Evolutionary conservation across 257 asterid genomes (phyloP), one percentile per base, ranked within the genome.

Genomic region (Schizonepeta tenuifolia): DNA sequence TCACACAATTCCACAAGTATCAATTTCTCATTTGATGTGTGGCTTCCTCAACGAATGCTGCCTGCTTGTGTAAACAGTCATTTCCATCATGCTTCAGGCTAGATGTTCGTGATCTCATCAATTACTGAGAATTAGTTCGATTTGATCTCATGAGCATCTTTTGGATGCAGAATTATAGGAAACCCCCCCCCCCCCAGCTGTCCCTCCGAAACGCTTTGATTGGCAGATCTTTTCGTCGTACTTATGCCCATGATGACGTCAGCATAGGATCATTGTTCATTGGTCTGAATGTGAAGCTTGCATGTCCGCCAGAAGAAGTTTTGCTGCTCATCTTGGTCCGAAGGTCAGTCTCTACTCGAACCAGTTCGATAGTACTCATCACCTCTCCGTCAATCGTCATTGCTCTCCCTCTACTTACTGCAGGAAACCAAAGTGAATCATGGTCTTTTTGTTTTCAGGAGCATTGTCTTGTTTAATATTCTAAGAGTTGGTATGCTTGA

Each of bases 1-100:
- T n/a, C 69, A 12, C 13, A 20, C 69, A 64, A 21, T 43, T 12
- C 55, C 56, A 44, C 7, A 65, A 22, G 50, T 44, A 44, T 44
- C 3, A 13, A 57, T 70, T 75, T 71, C 51, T 33, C n/a, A n/a
- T n/a, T n/a, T n/a, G n/a, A n/a, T n/a, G n/a, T n/a, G n/a, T n/a
- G n/a, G n/a, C n/a, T n/a, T n/a, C n/a, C n/a, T 61, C 28, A 49
- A 56, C 47, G 26, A 38, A 47, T 75, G 65, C 55, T 63, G 64
- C 79, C n/a, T n/a, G n/a, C n/a, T 58, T 72, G 57, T 75, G 54
- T 65, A 41, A 71, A 33, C 86, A 93, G 98, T 83, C 90, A 93
- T 73, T 93, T 93, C 80, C 96, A 92, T 51, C 95, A 93, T 75
- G 98, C 97, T 75, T 89, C 97, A 3, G 95, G 97, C n/a, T 96